Evolutionary conservation across 495 filamentous ascomycete species (phyloP), one percentile per base, ranked within the genome.

Genomic region (Hypoxylon fuscum): DNA sequence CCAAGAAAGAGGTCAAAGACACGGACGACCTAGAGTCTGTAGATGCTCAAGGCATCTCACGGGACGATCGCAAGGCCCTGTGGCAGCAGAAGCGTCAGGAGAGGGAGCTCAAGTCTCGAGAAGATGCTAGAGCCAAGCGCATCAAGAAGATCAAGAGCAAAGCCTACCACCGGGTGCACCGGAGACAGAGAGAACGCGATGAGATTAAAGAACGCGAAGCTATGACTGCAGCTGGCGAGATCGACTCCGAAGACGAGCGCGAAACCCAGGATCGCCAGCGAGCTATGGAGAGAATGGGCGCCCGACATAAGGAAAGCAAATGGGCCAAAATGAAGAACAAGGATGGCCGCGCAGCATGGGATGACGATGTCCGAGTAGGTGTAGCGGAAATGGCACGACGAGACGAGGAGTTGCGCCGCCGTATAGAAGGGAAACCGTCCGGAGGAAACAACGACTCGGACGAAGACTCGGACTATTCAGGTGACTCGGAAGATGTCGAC

Each of bases 131-230:
- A 48, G 84, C 92, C 3, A 96, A 94, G 75, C 88, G 95, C 2
- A 90, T 98, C 73, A 96, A 97, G 74, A 98, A 97, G 79, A 98
- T 98, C 72, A 98, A 98, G 79, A 93, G 89, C 66, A 98, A 96
- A 69, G 84, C 92, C 0, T 98, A 93, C 69, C 88, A 92, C 14
- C 87, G 93, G 46, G 88, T 98, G 18, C 96, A 97, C 71, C 87
- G 95, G 31, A 96, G 90, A 66, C 91, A 97, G 66, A 83, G 87
- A 10, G 86, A 91, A 69, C 86, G 86, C 55, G 76, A 88, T 37
- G 87, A 90, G 58, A 80, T 91, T 46, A 84, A 85, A n/a, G 87
- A 92, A 48, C 80, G 83, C 21, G 86, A 91, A 37, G 86, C 86
- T 22, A 77, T 94, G 37, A 74, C 80, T 15, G 81, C 79, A 47